Base-by-base conservation (phyloP, 2,329 filamentous ascomycete species). In the Penicillium sp. region DNA sequence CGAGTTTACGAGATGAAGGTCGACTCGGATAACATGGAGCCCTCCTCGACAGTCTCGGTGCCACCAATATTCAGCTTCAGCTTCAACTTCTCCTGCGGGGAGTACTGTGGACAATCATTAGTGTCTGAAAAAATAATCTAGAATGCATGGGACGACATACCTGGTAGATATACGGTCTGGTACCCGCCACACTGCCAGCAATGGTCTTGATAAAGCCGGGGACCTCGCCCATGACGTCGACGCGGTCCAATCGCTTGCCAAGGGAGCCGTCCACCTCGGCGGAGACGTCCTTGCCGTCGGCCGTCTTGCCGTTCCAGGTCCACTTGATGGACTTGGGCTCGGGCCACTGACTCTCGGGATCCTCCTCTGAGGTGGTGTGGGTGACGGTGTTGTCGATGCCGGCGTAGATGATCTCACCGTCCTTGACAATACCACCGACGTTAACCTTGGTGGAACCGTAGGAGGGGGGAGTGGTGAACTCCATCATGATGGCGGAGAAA, bases 81-180 rank as follows among this genome's bases (percentile, higher is more conserved):
- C 13, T 81, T 81, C 49, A 89, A 78, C 63, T 81, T 81, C 50
- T 79, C 72, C 53, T 75, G 73, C 31, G 88, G 86, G 15, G 78
- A 79, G 72, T 85, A 97, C 87, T 95, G 57, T 27, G 47, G 23
- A 15, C 28, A 23, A 1, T 20, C 3, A 31, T 58, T 29, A 53
- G 41, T 20, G 25, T 25, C 25, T 13, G 10, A 4, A 2, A 25
- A 15, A 42, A 25, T 6, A 12, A 15, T n/a, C 7, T 25, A 23
- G 7, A 27, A 23, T 15, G 37, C 15, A 28, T 1, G 37, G 31
- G 8, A 20, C 15, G 31, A 69, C 79, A 58, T 71, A 91, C 89
- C 80, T 95, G 93, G 74, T 96, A 98, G 63, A 98, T 97, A 71
- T 96, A 98, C 4, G 93, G 93, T 77, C 90, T 93, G 25, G 93